Conservation (phyloP, 331 rosid genomes). For the Pyracantha coccinea region DNA sequence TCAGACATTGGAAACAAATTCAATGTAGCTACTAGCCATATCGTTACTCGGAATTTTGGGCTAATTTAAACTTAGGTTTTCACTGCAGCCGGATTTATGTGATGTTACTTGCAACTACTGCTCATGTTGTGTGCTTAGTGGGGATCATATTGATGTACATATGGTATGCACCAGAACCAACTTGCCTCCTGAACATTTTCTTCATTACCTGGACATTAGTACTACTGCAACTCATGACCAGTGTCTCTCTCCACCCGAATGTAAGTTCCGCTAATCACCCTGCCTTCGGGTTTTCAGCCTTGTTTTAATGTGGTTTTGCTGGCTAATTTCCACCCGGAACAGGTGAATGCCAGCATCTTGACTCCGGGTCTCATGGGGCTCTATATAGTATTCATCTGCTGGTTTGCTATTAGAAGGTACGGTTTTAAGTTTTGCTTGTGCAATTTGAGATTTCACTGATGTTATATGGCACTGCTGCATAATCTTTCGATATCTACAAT, state of each 20-base stretch:
- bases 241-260: constrained; percentile 75
- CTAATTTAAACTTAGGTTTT: constrained; percentile 4
- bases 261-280: constrained; percentile 24
- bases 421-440: not conserved
- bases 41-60: not conserved
- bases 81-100: constrained; percentile 62
- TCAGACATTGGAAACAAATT: not conserved
- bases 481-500: not conserved
- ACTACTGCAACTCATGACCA: constrained; percentile 76
- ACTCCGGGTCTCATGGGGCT: constrained; percentile 96
- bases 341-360: constrained; percentile 85
- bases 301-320: constrained; percentile 2
- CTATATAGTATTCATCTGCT: constrained; percentile 87
- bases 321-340: constrained; percentile 18
- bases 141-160: constrained; percentile 72
- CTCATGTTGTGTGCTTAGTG: constrained; percentile 53
- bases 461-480: not conserved
- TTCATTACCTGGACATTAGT: constrained; percentile 75
- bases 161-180: constrained; percentile 71
- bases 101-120: constrained; percentile 46
- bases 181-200: constrained; percentile 80
- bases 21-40: not conserved
- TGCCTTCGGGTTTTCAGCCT: constrained; percentile 4
- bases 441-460: not conserved
- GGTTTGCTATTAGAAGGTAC: constrained; percentile 95